phyloP scores from a whole-genome alignment of 73 alveolate genomes.

The Blepharisma japonicum region DNA sequence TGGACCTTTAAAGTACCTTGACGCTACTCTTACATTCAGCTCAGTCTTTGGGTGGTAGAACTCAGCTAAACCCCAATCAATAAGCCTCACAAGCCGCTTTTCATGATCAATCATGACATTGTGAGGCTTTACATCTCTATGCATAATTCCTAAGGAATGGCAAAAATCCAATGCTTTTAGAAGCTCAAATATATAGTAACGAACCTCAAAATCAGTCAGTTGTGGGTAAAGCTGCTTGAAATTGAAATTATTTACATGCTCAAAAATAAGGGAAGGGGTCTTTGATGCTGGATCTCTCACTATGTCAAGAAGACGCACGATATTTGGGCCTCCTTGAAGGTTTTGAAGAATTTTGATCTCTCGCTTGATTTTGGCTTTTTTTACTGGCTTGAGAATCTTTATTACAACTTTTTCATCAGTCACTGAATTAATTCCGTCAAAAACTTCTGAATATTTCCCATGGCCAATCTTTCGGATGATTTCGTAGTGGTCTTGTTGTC shows the following conservation, averaged over 20 bases:
- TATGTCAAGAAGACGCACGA: conserved; percentile 90
- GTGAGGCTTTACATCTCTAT: conserved; percentile 97
- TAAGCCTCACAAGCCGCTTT: conserved; percentile 73
- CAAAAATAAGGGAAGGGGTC: conserved; percentile 83
- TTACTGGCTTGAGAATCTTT: conserved; percentile 96
- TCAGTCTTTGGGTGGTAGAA: conserved; percentile 90
- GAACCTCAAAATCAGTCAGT: conserved; percentile 85
- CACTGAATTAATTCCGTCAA: conserved; percentile 85
- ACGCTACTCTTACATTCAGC: conserved; percentile 95
- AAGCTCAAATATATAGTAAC: conserved; percentile 88
- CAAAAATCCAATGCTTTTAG: conserved; percentile 76
- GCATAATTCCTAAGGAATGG: conserved; percentile 95
- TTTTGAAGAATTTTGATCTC: conserved; percentile 93
- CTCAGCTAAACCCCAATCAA: conserved; percentile 99
- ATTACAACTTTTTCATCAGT: conserved; percentile 81
- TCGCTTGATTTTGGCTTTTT: conserved; percentile 91
- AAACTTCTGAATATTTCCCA: conserved; percentile 93
- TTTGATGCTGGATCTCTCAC: conserved; percentile 95
- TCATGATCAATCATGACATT: conserved; percentile 94
- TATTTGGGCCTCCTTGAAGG: conserved; percentile 91
- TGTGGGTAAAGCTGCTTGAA: conserved; percentile 85
- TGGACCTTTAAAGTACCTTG: conserved; percentile 94
- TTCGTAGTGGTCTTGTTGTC: conserved; percentile 79
- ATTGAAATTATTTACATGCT: conserved; percentile 88
- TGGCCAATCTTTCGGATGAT: conserved; percentile 90